phyloP scores from a whole-genome alignment of 148 eudicot species.

The Nepenthes mirabilis region DNA sequence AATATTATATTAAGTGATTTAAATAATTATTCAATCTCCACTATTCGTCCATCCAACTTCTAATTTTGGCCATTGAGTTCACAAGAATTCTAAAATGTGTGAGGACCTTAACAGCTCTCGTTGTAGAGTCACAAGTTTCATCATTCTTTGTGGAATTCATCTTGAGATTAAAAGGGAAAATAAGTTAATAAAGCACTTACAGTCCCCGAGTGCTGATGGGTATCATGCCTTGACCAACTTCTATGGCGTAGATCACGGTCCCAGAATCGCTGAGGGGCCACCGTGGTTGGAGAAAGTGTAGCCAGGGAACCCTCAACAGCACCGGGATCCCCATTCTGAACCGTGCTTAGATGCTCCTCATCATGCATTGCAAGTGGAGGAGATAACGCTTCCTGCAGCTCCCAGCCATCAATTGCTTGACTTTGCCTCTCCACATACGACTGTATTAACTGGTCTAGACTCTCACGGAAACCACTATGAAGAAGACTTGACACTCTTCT shows the following conservation, averaged over 20 bases:
- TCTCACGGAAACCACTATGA: conserved; percentile 77
- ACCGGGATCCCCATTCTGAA: conserved; percentile 22
- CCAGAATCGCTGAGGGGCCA: conserved; percentile 27
- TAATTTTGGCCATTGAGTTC: too few relatives aligned
- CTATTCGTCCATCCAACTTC: too few relatives aligned
- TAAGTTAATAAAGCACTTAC: conserved; percentile 28
- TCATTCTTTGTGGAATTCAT: too few relatives aligned
- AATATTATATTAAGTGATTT: too few relatives aligned
- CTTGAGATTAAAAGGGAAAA: neutral
- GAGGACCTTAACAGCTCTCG: too few relatives aligned
- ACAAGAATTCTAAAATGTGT: too few relatives aligned
- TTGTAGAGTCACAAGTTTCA: too few relatives aligned
- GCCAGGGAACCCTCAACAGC: conserved; percentile 16
- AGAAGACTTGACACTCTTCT: conserved; percentile 90
- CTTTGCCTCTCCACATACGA: conserved; percentile 73
- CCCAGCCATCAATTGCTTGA: conserved; percentile 54
- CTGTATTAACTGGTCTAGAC: conserved; percentile 70
- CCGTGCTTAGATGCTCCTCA: conserved; percentile 23
- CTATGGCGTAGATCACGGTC: conserved; percentile 23
- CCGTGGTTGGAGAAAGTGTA: conserved; percentile 18
- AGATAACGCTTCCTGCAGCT: conserved; percentile 26
- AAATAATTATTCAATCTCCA: too few relatives aligned
- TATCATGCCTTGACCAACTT: conserved; percentile 30
- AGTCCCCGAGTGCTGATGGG: conserved; percentile 30
- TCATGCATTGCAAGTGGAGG: conserved; percentile 26